These are phyloP conservation scores for Suillus discolor DNA, from an alignment of 768 basidiomycete genomes.

Conservation along the genomic window DNA sequence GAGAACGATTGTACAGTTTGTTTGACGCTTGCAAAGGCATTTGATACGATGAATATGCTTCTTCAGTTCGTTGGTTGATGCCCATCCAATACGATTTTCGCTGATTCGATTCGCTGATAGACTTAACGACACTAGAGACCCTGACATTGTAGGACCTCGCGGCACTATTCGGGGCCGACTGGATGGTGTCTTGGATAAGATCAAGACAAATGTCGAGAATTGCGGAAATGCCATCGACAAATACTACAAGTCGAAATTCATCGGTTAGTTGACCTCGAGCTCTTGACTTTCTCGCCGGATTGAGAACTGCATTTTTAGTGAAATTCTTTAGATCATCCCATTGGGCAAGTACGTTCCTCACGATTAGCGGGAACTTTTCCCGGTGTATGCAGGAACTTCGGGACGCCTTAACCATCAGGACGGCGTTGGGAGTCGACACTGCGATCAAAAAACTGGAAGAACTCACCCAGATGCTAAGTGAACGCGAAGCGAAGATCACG, in stretches of 20 bases:
- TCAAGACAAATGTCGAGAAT: conserved; percentile 43
- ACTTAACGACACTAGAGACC: conserved; percentile 33
- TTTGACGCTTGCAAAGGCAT: conserved; percentile 51
- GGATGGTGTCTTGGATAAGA: conserved; percentile 29
- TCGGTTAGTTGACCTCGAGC: conserved; percentile 31
- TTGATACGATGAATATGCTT: conserved; percentile 48
- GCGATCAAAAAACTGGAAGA: conserved; percentile 17
- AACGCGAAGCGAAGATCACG: conserved; percentile 27
- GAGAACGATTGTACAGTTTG: conserved; percentile 55
- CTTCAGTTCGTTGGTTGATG: conserved; percentile 39
- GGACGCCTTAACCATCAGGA: conserved; percentile 40
- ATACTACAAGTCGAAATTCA: conserved; percentile 47
- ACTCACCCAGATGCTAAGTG: conserved; percentile 13
- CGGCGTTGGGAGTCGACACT: conserved; percentile 36
- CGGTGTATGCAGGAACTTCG: conserved; percentile 38
- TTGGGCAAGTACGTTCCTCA: conserved; percentile 42
- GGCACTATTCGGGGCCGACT: conserved; percentile 38
- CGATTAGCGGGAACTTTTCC: conserved; percentile 36
- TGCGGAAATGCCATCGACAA: conserved; percentile 49
- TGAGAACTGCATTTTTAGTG: conserved; percentile 18
- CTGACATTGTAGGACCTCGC: conserved; percentile 24
- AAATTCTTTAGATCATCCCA: conserved; percentile 34
- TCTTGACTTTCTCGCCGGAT: not conserved
- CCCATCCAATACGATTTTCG: not conserved
- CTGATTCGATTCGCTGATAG: conserved; percentile 17